Base-by-base conservation (phyloP, 2,329 filamentous ascomycete species). In the Aspergillus fijiensis region DNA sequence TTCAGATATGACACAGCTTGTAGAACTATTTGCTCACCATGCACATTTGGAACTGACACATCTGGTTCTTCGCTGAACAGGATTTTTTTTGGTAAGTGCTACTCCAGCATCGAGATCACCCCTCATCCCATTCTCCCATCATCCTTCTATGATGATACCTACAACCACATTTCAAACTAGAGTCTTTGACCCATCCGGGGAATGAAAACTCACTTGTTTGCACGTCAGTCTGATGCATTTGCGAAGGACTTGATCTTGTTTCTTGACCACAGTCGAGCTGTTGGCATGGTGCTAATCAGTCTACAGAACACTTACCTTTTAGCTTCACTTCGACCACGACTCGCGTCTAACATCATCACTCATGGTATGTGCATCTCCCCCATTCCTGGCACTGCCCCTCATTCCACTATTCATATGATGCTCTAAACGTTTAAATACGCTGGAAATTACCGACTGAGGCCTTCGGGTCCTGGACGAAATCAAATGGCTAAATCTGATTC, bases 371-470 rank as follows among this genome's bases (percentile, higher is more conserved):
- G 45, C 10, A 12, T 49, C 1, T 31, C 33, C 11, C 33, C 33
- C 5, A 16, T 42, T 58, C 71, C 59, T 67, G 63, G 50, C 76
- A 76, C 61, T 75, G 75, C 39, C 66, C 63, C 21, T 78, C 63
- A 56, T 67, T 23, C 54, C 63, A 62, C 27, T 58, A 33, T 42
- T 65, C 50, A 58, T 62, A 79, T 86, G 85, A 89, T 91, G 89
- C 83, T 81, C 73, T 71, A 74, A 70, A 45, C 39, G 39, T 45
- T 45, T 72, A 79, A 85, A 85, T 87, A 90, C 83, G 90, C 92
- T 93, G 91, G 91, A 94, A 95, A 89, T 96, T 96, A 96, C 91
- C 91, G 91, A 87, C 91, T 87, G 90, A 96, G 85, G 83, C 81
- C 81, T 77, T 80, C 74, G 80, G 77, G 80, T 81, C 82, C 76